phyloP scores from a whole-genome alignment of 2,329 filamentous ascomycete genomes.

The Cadophora sp. region DNA sequence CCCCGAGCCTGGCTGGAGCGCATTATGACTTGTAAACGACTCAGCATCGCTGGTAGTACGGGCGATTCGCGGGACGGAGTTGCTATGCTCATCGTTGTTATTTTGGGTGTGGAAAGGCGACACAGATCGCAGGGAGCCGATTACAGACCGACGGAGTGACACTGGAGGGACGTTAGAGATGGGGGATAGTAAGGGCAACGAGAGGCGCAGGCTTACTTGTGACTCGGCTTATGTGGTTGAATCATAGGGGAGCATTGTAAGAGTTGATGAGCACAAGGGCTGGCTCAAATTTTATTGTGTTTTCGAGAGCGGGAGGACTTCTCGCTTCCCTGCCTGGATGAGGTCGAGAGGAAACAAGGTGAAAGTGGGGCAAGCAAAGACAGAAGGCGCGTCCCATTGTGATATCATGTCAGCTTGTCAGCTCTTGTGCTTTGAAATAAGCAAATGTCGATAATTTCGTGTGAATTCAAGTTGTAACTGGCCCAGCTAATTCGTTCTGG shows the following conservation, averaged over 20 bases:
- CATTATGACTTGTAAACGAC: neutral
- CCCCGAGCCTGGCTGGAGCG: neutral
- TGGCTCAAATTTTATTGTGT: neutral
- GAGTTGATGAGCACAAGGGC: neutral
- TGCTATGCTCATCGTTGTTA: neutral
- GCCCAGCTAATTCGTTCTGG: too few species aligned
- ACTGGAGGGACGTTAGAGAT: slow-evolving; percentile 1
- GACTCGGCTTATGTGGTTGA: neutral
- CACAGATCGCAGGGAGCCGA: slow-evolving; percentile 16
- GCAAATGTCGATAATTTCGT: too few species aligned
- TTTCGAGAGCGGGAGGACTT: neutral
- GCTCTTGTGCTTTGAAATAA: too few species aligned
- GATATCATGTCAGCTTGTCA: neutral
- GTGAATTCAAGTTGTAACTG: too few species aligned
- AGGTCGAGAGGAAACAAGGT: neutral
- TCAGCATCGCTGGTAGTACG: neutral
- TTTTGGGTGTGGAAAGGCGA: slow-evolving; percentile 15
- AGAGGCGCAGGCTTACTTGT: neutral
- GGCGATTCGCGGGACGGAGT: neutral
- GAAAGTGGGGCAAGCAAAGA: neutral
- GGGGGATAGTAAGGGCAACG: neutral
- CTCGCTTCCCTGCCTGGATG: neutral
- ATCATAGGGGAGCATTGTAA: too few species aligned
- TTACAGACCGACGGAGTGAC: slow-evolving; percentile 18
- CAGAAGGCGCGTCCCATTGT: neutral